phyloP scores from a whole-genome alignment of 768 basidiomycete genomes.

The Agrocybe praecox region DNA sequence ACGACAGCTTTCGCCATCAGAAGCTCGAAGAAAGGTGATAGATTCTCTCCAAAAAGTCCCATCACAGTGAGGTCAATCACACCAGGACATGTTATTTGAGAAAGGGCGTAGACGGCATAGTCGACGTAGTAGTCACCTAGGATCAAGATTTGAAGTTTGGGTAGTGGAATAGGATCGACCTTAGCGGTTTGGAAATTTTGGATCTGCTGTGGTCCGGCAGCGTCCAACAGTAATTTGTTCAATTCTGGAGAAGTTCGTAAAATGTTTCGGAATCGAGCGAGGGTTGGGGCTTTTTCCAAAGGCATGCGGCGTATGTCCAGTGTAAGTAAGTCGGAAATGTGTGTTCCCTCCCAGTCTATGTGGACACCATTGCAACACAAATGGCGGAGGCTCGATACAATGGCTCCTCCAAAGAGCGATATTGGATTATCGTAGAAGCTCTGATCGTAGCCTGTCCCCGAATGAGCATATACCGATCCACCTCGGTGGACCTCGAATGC shows the following conservation, averaged over 20 bases:
- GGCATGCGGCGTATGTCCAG: slow-evolving; percentile 69
- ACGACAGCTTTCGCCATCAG: slow-evolving; percentile 53
- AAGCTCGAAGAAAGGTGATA: slow-evolving; percentile 44
- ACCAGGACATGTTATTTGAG: slow-evolving; percentile 57
- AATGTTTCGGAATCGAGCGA: slow-evolving; percentile 54
- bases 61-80: slow-evolving; percentile 61
- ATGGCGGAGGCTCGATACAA: slow-evolving; percentile 46
- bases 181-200: slow-evolving; percentile 12
- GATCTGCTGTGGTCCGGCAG: slow-evolving; percentile 55
- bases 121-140: slow-evolving; percentile 56
- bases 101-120: slow-evolving; percentile 49
- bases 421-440: slow-evolving; percentile 31
- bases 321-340: slow-evolving; percentile 54
- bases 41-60: slow-evolving; percentile 53
- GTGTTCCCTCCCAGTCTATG: slow-evolving; percentile 58
- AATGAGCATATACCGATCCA: slow-evolving; percentile 47
- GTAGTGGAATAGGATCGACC: slow-evolving; percentile 46
- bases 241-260: slow-evolving; percentile 51
- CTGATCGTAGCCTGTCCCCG: slow-evolving; percentile 41
- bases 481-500: slow-evolving; percentile 68
- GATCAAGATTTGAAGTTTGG: slow-evolving; percentile 50
- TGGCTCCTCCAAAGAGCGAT: slow-evolving; percentile 53
- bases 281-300: slow-evolving; percentile 49
- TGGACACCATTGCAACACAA: slow-evolving; percentile 61
- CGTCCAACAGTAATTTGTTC: slow-evolving; percentile 59